phyloP scores from a whole-genome alignment of 78 protist genomes.

The Emiliania huxleyi region DNA sequence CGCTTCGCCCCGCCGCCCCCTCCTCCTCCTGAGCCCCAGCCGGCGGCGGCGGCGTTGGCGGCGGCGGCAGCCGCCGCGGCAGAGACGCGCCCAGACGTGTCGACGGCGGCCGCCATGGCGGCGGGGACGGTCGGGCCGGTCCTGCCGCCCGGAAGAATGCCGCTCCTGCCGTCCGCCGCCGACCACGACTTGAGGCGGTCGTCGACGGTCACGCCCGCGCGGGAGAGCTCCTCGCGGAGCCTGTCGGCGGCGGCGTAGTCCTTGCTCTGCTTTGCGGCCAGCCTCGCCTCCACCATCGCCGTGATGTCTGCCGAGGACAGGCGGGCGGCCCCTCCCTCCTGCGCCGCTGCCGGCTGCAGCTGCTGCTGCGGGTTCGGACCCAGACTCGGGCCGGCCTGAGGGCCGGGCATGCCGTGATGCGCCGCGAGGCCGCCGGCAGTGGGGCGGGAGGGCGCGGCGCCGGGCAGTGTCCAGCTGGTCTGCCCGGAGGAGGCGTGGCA shows the following conservation, averaged over 20 bases:
- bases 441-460: background rate
- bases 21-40: background rate
- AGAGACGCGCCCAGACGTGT: background rate
- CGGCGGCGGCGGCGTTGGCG: background rate
- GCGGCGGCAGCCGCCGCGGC: background rate
- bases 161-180: background rate
- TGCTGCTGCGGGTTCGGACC: too few species aligned
- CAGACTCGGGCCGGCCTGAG: too few species aligned
- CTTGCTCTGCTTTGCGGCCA: background rate
- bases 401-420: too few species aligned
- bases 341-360: background rate
- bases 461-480: background rate
- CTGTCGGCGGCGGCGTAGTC: background rate
- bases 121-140: background rate
- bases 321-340: background rate
- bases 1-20: background rate
- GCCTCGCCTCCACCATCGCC: background rate
- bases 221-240: background rate
- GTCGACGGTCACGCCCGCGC: background rate
- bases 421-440: background rate
- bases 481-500: background rate
- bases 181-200: background rate
- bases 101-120: background rate
- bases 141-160: background rate
- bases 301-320: background rate